Conservation (phyloP, 495 filamentous ascomycete species). For the Aspergillus bridgeri region DNA sequence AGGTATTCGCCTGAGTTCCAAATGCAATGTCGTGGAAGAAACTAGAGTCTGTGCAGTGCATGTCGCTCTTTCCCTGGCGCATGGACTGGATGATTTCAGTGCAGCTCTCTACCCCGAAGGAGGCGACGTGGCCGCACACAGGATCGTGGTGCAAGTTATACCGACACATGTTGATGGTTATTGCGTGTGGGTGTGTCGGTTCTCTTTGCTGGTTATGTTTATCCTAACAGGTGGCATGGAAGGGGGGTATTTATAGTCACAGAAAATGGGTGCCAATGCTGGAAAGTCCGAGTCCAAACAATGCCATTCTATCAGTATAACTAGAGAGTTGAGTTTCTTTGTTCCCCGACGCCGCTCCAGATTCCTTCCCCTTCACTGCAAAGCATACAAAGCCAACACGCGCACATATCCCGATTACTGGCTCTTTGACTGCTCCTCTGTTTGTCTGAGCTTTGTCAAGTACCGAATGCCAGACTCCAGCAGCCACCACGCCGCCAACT, state of each 20-base stretch:
- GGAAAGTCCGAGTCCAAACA: neutral
- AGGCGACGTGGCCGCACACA: conserved; percentile 29
- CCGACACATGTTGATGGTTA: conserved; percentile 26
- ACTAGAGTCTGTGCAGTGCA: neutral
- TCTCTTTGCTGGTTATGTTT: no score
- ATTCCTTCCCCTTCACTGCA: no score
- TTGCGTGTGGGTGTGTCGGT: neutral
- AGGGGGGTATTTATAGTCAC: neutral
- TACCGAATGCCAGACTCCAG: conserved; percentile 37
- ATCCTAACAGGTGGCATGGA: no score
- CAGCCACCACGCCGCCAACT: conserved; percentile 39
- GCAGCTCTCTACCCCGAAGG: conserved; percentile 26
- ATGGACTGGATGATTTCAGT: conserved; percentile 19
- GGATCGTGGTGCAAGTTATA: conserved; percentile 28
- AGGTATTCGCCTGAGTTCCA: neutral
- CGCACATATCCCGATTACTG: no score
- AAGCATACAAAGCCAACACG: no score
- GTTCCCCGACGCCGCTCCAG: neutral
- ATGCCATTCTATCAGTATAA: neutral
- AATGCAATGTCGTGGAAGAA: neutral
- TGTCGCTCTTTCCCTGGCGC: neutral
- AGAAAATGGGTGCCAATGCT: neutral
- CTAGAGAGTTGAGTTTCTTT: neutral
- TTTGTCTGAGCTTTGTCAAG: conserved; percentile 25
- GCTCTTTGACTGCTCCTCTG: neutral